Conservation (phyloP, 495 filamentous ascomycete genomes). For the Bryoglossum gracile region DNA sequence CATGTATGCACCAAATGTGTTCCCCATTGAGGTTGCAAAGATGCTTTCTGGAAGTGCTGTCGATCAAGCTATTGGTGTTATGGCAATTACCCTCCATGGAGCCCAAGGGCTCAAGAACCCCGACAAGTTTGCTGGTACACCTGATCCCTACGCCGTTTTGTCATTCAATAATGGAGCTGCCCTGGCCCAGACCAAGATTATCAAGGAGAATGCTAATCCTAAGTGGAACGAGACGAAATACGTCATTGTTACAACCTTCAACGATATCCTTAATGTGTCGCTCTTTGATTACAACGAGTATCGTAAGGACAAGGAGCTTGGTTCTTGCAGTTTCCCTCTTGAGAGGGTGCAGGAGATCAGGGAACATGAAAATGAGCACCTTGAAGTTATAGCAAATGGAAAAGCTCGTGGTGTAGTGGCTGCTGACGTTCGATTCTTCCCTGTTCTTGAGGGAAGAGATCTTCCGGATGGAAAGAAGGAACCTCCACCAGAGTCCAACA, state of each 20-base stretch:
- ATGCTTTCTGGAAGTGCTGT: slow-evolving; percentile 93
- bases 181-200: slow-evolving; percentile 80
- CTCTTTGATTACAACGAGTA: slow-evolving; percentile 92
- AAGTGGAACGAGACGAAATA: slow-evolving; percentile 96
- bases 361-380: slow-evolving; percentile 73
- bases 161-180: slow-evolving; percentile 74
- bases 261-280: slow-evolving; percentile 73
- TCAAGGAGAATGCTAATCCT: slow-evolving; percentile 78
- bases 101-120: slow-evolving; percentile 89
- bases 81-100: slow-evolving; percentile 85
- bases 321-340: slow-evolving; percentile 72
- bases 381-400: slow-evolving; percentile 80
- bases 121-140: slow-evolving; percentile 86
- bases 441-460: slow-evolving; percentile 67
- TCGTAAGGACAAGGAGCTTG: slow-evolving; percentile 94
- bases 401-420: slow-evolving; percentile 73
- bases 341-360: slow-evolving; percentile 69
- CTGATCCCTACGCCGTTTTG: slow-evolving; percentile 86
- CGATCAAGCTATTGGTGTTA: slow-evolving; percentile 90
- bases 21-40: slow-evolving; percentile 97
- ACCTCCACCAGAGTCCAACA: slow-evolving; percentile 80
- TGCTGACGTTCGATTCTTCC: slow-evolving; percentile 90
- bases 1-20: slow-evolving; percentile 96
- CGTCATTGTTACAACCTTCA: slow-evolving; percentile 83
- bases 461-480: slow-evolving; percentile 69